Evolutionary conservation across 2,329 filamentous ascomycete genomes (phyloP).

Genomic region (Albophoma yamanashiensis): DNA sequence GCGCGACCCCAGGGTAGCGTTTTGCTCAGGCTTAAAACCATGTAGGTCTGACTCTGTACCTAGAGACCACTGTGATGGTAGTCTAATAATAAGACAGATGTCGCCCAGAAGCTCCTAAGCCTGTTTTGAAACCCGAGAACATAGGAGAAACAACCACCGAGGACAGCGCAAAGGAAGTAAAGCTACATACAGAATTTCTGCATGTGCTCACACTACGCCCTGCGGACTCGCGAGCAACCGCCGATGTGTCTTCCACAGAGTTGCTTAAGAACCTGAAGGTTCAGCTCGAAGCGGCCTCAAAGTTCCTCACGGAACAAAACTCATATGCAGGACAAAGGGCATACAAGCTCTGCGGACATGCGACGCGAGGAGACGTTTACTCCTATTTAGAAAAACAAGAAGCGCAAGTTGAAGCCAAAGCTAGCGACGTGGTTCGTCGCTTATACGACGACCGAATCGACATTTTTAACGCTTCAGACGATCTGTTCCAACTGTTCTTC

Average conservation of each 20-base stretch:
- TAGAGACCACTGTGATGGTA: background rate
- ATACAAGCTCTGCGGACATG: slow-evolving; percentile 14
- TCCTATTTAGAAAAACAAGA: slow-evolving; percentile 12
- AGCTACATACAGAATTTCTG: slow-evolving; percentile 2
- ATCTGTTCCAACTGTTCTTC: slow-evolving; percentile 31
- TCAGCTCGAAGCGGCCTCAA: slow-evolving; percentile 15
- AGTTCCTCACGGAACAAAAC: slow-evolving; percentile 14
- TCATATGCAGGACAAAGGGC: slow-evolving; percentile 15
- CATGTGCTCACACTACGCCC: slow-evolving; percentile 12
- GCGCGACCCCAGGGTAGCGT: slow-evolving; percentile 9
- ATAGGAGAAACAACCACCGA: background rate
- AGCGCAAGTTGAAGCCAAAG: slow-evolving; percentile 11
- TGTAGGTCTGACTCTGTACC: slow-evolving; percentile 3
- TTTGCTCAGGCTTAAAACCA: slow-evolving; percentile 12
- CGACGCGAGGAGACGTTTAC: slow-evolving; percentile 13
- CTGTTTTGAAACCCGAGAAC: slow-evolving; percentile 1
- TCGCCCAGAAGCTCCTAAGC: background rate
- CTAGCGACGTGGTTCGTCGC: slow-evolving; percentile 11
- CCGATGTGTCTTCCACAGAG: background rate
- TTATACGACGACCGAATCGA: slow-evolving; percentile 23
- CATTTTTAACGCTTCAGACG: slow-evolving; percentile 28
- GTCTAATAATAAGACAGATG: background rate
- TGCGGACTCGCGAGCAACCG: background rate
- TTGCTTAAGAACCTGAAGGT: slow-evolving; percentile 7
- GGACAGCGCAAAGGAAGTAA: background rate